A percentile compares a stretch with the other conserved stretches of the same genome.
Evolutionary conservation across 139 green algal genomes (phyloP).

Genomic region (Auxenochlorella pyrenoidosa): DNA sequence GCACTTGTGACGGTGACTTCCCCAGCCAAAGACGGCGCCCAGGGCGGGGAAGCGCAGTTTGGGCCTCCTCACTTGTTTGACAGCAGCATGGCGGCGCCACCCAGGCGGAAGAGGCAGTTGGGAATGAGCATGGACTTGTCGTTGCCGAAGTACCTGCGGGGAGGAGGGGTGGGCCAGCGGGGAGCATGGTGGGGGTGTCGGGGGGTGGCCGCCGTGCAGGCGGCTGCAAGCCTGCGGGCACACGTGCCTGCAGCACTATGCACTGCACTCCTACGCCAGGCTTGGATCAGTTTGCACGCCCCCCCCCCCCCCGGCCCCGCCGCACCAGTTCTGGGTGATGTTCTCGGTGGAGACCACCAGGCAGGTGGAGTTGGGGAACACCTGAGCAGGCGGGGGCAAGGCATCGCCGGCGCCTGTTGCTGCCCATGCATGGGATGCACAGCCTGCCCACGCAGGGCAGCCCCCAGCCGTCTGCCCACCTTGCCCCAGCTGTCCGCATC

Average conservation of each 20-base stretch:
- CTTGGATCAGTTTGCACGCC: too few relatives aligned
- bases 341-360: slow-evolving; percentile 97
- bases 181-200: too few relatives aligned
- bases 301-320: too few relatives aligned
- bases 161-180: slow-evolving; percentile 46
- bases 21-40: too few relatives aligned
- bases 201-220: neutral
- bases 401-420: neutral
- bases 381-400: slow-evolving; percentile 51
- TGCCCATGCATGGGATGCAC: neutral
- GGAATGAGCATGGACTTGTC: slow-evolving; percentile 95
- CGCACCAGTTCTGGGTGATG: slow-evolving; percentile 96
- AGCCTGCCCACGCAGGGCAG: too few relatives aligned
- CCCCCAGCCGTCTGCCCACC: too few relatives aligned
- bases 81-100: slow-evolving; percentile 92
- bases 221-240: too few relatives aligned
- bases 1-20: too few relatives aligned
- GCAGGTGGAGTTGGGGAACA: slow-evolving; percentile 75
- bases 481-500: too few relatives aligned
- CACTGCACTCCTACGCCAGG: too few relatives aligned
- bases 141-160: slow-evolving; percentile 96
- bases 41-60: too few relatives aligned
- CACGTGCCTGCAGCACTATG: too few relatives aligned
- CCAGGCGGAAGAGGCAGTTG: slow-evolving; percentile 97
- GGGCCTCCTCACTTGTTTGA: slow-evolving; percentile 73